Conservation (phyloP, 345 rosid species). For the Microcos paniculata region DNA sequence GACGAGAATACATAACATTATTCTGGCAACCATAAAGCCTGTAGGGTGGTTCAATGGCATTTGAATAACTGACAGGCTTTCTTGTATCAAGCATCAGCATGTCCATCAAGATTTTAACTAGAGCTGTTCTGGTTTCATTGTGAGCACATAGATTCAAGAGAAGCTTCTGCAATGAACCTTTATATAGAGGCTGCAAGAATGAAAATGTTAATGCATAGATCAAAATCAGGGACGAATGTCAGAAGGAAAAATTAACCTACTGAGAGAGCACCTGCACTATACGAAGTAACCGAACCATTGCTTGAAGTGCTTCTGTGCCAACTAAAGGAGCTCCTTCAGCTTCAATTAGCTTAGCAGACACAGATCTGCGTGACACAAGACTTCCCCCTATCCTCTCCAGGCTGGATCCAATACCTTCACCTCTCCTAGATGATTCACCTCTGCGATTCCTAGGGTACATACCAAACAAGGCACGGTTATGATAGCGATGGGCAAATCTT, state of each 20-base stretch:
- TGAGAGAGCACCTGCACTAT: slow-evolving; percentile 73
- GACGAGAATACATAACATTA: slow-evolving; percentile 90
- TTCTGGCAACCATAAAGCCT: slow-evolving; percentile 93
- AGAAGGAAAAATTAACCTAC: not conserved
- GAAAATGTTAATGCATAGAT: slow-evolving; percentile 13
- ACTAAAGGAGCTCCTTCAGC: slow-evolving; percentile 91
- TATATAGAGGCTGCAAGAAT: slow-evolving; percentile 76
- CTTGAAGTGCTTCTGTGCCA: slow-evolving; percentile 72
- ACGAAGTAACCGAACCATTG: slow-evolving; percentile 87
- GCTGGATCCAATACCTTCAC: slow-evolving; percentile 67
- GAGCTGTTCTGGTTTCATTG: slow-evolving; percentile 69
- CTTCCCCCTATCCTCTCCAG: slow-evolving; percentile 60
- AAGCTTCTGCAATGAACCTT: slow-evolving; percentile 92
- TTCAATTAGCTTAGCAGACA: slow-evolving; percentile 68
- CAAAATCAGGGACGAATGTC: slow-evolving; percentile 4
- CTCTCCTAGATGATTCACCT: slow-evolving; percentile 90
- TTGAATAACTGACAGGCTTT: slow-evolving; percentile 43
- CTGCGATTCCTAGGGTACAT: slow-evolving; percentile 96
- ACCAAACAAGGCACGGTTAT: slow-evolving; percentile 77
- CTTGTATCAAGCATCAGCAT: slow-evolving; percentile 82
- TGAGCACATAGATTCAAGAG: slow-evolving; percentile 90
- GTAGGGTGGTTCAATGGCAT: slow-evolving; percentile 59
- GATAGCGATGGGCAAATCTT: slow-evolving; percentile 89
- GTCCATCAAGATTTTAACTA: slow-evolving; percentile 80
- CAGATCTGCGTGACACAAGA: slow-evolving; percentile 62